Evolutionary conservation across 1,284 basidiomycete species (phyloP).

Genomic region (Marasmius oreades): DNA sequence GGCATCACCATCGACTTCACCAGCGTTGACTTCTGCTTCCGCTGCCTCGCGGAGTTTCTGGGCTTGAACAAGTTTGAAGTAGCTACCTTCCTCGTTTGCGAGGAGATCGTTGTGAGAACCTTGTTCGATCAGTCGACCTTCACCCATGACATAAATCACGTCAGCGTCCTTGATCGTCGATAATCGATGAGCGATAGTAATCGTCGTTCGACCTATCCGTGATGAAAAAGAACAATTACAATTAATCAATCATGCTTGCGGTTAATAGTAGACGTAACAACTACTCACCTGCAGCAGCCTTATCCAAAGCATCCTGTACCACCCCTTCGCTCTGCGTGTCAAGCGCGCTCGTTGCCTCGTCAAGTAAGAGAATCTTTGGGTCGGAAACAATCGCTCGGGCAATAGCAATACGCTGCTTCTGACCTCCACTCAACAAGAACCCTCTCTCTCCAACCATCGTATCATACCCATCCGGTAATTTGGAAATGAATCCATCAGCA

Average conservation of each 20-base stretch:
- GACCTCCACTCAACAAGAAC: slow-evolving; percentile 88
- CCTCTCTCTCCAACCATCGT: slow-evolving; percentile 93
- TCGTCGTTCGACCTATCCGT: slow-evolving; percentile 67
- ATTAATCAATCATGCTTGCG: too few species aligned
- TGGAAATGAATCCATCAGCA: slow-evolving; percentile 85
- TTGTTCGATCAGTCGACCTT: slow-evolving; percentile 78
- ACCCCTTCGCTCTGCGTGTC: slow-evolving; percentile 91
- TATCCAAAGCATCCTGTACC: slow-evolving; percentile 94
- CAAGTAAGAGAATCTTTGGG: slow-evolving; percentile 78
- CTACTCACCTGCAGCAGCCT: slow-evolving; percentile 58
- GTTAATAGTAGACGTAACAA: too few species aligned
- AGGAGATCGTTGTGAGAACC: slow-evolving; percentile 84
- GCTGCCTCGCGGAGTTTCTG: slow-evolving; percentile 70
- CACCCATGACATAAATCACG: slow-evolving; percentile 87
- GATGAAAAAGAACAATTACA: too few species aligned
- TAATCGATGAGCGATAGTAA: slow-evolving; percentile 75
- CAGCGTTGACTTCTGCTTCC: slow-evolving; percentile 28
- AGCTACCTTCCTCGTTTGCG: slow-evolving; percentile 59
- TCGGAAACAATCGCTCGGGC: slow-evolving; percentile 93
- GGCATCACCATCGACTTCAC: not conserved
- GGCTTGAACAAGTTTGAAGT: slow-evolving; percentile 74
- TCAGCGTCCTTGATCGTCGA: slow-evolving; percentile 81
- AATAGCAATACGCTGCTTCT: slow-evolving; percentile 90
- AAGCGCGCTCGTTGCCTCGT: slow-evolving; percentile 88
- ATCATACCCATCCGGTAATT: slow-evolving; percentile 84